Evolutionary conservation across 805 yeast genomes (phyloP).

Genomic region (Ogataea angusta): DNA sequence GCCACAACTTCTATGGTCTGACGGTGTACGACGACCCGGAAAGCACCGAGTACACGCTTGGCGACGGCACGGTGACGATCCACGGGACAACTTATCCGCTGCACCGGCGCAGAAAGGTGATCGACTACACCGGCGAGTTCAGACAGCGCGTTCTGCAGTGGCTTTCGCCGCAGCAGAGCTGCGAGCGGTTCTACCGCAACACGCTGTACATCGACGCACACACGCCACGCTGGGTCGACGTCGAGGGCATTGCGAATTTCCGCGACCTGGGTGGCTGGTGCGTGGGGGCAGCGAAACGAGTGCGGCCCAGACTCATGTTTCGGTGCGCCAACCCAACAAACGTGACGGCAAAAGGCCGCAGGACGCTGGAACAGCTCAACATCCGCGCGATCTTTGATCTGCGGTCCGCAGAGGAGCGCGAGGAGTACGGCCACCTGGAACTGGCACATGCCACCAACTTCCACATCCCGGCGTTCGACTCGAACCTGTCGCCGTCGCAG

Average conservation of each 20-base stretch:
- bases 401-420: constrained; percentile 57
- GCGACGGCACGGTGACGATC: constrained; percentile 16
- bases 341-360: constrained; percentile 50
- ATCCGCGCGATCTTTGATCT: constrained; percentile 63
- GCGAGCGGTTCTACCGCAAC: constrained; percentile 46
- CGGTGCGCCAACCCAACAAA: constrained; percentile 61
- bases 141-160: constrained; percentile 47
- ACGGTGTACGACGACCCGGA: constrained; percentile 31
- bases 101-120: constrained; percentile 34
- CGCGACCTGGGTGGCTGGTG: constrained; percentile 81
- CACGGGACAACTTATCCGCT: constrained; percentile 23
- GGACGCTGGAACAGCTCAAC: constrained; percentile 39
- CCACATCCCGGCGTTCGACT: constrained; percentile 56
- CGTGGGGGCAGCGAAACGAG: constrained; percentile 38
- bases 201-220: constrained; percentile 35
- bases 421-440: constrained; percentile 42
- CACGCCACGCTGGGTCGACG: constrained; percentile 52
- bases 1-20: constrained; percentile 74
- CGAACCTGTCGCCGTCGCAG: constrained; percentile 62
- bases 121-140: constrained; percentile 60
- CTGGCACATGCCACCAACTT: constrained; percentile 45
- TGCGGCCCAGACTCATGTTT: constrained; percentile 52
- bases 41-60: constrained; percentile 3
- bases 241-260: constrained; percentile 70
- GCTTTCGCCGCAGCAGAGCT: constrained; percentile 41